Evolutionary conservation across 495 filamentous ascomycete genomes (phyloP), one percentile per base, ranked within the genome.

Genomic region (Lepraria neglecta): DNA sequence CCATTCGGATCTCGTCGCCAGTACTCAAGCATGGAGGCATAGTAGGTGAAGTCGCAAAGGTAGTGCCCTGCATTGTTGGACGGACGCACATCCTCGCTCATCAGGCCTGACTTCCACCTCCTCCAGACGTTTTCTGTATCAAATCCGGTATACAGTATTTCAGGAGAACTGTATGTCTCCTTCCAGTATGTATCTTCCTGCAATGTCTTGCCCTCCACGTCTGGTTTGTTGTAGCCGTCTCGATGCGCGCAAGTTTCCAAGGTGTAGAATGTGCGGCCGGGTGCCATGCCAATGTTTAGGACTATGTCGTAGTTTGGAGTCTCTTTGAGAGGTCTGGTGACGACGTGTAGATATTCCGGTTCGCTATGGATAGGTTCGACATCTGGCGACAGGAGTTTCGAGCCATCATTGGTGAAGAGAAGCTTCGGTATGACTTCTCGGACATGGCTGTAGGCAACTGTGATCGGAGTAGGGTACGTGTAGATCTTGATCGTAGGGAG

Each of bases 11-110:
- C 55, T 27, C 62, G 40, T 14, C 65, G 55, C 67, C 67, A 69
- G 53, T 63, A 69, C 33, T 69, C 67, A 38, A 69, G 51, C 70
- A 96, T 67, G 63, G 83, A 88, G 6, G 86, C 86, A 74, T 85
- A 95, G 72, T 89, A 94, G 53, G 87, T 91, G 69, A 91, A 96
- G 66, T 92, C 91, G 70, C 91, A 96, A 17, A 92, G 75, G 68
- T 87, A 96, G 48, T 82, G 85, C 0, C 91, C 90, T 0, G 90
- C 87, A 68, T 95, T 87, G 47, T 85, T 82, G 6, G 87, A 90
- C 14, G 86, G 74, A 7, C 83, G 77, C 1, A 90, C 67, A 64
- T 89, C 85, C 28, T 78, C 65, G 15, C 76, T 74, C 63, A 73
- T 70, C 28, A 78, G 71, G 5, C 74, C 67, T 50, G 63, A 64